phyloP scores from a whole-genome alignment of 129 eudicot genomes.

The Tagetes erecta region DNA sequence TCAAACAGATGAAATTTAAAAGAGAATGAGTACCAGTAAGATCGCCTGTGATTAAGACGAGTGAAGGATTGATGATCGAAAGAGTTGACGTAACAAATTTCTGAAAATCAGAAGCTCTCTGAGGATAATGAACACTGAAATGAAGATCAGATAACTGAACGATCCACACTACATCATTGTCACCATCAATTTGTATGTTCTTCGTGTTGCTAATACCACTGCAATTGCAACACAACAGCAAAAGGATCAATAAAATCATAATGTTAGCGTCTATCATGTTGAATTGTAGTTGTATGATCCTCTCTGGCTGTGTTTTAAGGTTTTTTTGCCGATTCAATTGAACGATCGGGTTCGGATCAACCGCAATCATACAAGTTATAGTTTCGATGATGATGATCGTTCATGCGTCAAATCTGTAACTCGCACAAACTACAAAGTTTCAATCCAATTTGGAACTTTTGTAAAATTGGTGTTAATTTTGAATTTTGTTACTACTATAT shows the following conservation, averaged over 20 bases:
- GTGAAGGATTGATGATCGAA: conserved; percentile 71
- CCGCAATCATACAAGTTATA: not conserved
- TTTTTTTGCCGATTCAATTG: not conserved
- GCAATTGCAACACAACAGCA: not conserved
- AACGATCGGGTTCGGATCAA: not conserved
- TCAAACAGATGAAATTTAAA: not conserved
- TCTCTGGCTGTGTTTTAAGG: not conserved
- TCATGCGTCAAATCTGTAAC: not conserved
- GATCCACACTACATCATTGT: conserved; percentile 73
- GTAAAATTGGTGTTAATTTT: not conserved
- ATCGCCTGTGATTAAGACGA: conserved; percentile 91
- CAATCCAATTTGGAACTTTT: not conserved
- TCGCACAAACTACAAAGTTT: not conserved
- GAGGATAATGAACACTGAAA: conserved; percentile 90
- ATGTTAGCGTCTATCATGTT: not conserved
- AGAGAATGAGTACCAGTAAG: conserved; percentile 60
- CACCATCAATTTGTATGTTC: conserved; percentile 38
- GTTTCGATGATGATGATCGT: not conserved
- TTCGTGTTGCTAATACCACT: conserved; percentile 17
- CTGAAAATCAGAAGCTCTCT: conserved; percentile 69
- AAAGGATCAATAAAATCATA: conserved; percentile 4
- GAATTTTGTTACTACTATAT: not conserved
- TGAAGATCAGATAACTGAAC: conserved; percentile 98
- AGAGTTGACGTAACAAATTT: conserved; percentile 55
- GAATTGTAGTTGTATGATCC: not conserved